Evolutionary conservation across 2,329 filamentous ascomycete genomes (phyloP).

Genomic region (Trichoderma sp.): DNA sequence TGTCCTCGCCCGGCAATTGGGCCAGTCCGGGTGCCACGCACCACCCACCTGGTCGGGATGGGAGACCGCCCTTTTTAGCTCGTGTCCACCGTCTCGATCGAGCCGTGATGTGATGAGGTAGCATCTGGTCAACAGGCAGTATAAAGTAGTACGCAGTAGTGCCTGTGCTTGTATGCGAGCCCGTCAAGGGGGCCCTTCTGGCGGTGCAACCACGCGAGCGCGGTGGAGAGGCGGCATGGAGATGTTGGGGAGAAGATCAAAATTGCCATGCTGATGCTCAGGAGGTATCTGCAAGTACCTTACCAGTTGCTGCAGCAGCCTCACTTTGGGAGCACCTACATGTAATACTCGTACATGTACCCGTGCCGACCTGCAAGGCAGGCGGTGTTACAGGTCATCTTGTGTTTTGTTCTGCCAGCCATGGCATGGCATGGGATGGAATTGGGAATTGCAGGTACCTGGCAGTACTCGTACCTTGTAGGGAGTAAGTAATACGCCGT

Average conservation of each 20-base stretch:
- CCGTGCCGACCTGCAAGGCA: not conserved
- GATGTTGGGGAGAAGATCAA: not conserved
- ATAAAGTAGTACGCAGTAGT: not conserved
- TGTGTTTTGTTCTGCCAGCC: not conserved
- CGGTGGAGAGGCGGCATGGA: not conserved
- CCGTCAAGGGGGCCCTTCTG: not conserved
- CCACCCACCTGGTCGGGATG: constrained; percentile 22
- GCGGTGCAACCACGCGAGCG: constrained; percentile 12
- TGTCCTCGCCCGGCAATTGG: constrained; percentile 21
- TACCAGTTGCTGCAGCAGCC: not conserved
- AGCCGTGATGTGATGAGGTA: constrained; percentile 8
- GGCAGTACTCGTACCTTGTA: not conserved
- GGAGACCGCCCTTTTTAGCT: constrained; percentile 23
- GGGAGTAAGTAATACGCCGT: not conserved
- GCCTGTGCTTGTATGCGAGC: not conserved
- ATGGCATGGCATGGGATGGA: not conserved
- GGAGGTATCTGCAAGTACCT: not conserved
- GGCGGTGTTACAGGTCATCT: not conserved
- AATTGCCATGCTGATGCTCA: not conserved
- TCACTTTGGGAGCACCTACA: not conserved
- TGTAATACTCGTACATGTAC: not conserved
- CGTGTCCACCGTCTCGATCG: constrained; percentile 16
- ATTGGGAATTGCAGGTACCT: not conserved
- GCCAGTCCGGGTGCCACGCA: constrained; percentile 17
- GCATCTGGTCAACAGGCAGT: not conserved